Evolutionary conservation across 192 early-diverging fungal genomes (phyloP), one percentile per base, ranked within the genome.

Genomic region (Umbelopsis vinacea): DNA sequence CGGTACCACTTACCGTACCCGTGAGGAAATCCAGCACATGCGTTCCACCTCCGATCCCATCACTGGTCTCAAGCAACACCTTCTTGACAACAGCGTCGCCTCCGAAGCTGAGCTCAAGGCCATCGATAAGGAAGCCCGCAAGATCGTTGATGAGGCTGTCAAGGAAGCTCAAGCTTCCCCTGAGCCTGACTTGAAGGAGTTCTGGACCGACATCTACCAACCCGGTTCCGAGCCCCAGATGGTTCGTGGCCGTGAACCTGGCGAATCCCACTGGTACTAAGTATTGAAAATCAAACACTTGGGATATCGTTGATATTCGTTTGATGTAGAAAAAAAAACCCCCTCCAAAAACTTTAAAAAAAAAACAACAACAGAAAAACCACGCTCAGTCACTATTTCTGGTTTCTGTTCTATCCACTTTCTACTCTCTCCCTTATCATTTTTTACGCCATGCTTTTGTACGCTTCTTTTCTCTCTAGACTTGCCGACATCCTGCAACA

Each of bases 11-110:
- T 99, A 99, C 92, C 92, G 97, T 75, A 96, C 95, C 69, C 94
- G 97, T 83, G 97, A 99, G 86, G 96, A 99, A 88, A 95, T 97
- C 72, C 94, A 97, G 84, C 90, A 99, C 81, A 99, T 99, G 96
- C 91, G 96, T 37, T 92, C 92, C 60, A 94, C 91, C 75, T 90
- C 89, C 76, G 95, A 97, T 81, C 92, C 94, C 66, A 97, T 99
- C 84, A 96, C 90, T 74, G 94, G 95, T 21, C 84, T 96, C 76
- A 96, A 95, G 87, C 86, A 92, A 75, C 84, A 91, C 15, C 81
- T 98, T 67, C 54, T 98, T 66, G 92, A 94, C 68, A 57, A 74
- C 70, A 87, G 83, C 50, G 74, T 91, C 52, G 74, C 83, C 48
- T 87, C 92, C 47, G 96, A 99, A 82, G 92, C 92, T 70, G 93